A percentile compares a stretch with the other conserved stretches of the same genome.
These are phyloP conservation scores for Cercospora sp. DNA, from an alignment of 2,329 filamentous ascomycete genomes.

Conservation along the genomic window DNA sequence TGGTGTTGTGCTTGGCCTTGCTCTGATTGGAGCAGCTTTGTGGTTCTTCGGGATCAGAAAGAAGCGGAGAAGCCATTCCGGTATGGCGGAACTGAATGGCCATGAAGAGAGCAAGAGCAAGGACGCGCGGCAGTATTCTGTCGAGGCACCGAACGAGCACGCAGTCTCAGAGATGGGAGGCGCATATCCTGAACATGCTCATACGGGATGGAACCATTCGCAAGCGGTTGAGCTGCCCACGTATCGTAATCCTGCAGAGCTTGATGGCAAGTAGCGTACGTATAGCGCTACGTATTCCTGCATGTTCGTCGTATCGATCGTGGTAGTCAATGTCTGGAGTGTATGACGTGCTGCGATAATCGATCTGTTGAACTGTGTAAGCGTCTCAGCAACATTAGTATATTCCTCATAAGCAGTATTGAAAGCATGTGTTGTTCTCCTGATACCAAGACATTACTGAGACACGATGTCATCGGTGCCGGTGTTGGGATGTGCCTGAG, in stretches of 20 bases:
- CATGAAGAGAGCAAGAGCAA: neutral
- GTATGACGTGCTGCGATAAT: neutral
- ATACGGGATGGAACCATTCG: neutral
- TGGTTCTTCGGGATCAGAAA: constrained; percentile 15
- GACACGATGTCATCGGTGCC: constrained; percentile 9
- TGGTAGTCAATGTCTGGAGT: neutral
- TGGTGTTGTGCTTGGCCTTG: constrained; percentile 9
- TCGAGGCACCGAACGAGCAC: constrained; percentile 12
- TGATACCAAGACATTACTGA: neutral
- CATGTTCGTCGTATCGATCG: neutral
- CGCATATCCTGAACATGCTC: neutral
- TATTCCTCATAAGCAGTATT: neutral
- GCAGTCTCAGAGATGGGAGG: constrained; percentile 15
- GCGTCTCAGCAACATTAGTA: neutral
- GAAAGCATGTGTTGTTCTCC: neutral
- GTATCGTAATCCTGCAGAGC: constrained; percentile 8
- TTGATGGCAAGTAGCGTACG: neutral
- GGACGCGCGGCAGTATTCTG: neutral
- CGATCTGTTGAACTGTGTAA: neutral
- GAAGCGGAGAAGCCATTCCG: constrained; percentile 1
- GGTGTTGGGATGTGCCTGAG: neutral
- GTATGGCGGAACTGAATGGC: neutral
- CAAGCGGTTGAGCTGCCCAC: constrained; percentile 6
- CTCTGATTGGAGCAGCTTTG: constrained; percentile 1
- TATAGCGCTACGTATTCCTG: neutral